These are phyloP conservation scores for Cordyceps militaris DNA, from an alignment of 2,329 filamentous ascomycete genomes.

Conservation along the genomic window DNA sequence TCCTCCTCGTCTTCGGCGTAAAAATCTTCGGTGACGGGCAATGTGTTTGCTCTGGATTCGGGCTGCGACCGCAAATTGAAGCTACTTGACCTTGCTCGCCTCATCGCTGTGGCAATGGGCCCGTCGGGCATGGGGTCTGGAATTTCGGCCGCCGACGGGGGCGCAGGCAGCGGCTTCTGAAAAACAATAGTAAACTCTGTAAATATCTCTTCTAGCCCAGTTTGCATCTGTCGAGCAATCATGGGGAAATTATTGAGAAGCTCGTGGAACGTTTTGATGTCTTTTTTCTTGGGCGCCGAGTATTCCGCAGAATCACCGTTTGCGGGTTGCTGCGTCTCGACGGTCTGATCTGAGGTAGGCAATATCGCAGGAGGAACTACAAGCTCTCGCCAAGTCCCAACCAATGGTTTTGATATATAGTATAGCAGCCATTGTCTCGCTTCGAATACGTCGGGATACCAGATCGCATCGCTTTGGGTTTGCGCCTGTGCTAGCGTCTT, in stretches of 20 bases:
- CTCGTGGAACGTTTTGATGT: conserved; percentile 85
- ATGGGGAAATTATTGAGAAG: conserved; percentile 86
- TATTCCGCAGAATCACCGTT: conserved; percentile 36
- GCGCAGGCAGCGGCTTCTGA: conserved; percentile 74
- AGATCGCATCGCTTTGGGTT: conserved; percentile 74
- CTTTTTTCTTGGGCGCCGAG: conserved; percentile 61
- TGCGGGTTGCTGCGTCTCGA: conserved; percentile 30
- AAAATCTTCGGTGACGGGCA: conserved; percentile 54
- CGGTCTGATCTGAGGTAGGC: conserved; percentile 34
- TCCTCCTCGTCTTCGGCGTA: conserved; percentile 88
- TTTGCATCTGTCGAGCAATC: conserved; percentile 94
- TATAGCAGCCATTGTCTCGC: conserved; percentile 93
- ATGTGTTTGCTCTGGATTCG: conserved; percentile 21
- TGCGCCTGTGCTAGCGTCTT: conserved; percentile 86
- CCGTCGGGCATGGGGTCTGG: conserved; percentile 53
- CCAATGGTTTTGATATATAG: conserved; percentile 83
- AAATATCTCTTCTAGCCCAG: conserved; percentile 81
- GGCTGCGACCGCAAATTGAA: conserved; percentile 23
- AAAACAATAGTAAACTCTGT: conserved; percentile 82
- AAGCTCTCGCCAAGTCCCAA: conserved; percentile 74
- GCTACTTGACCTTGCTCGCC: conserved; percentile 48
- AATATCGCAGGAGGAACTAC: conserved; percentile 62
- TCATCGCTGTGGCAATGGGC: conserved; percentile 48
- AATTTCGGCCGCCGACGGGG: conserved; percentile 55
- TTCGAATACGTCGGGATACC: conserved; percentile 84